Evolutionary conservation across 108 stramenopile genomes (phyloP), one percentile per base, ranked within the genome.

Genomic region (Cyclotella distinguenda): DNA sequence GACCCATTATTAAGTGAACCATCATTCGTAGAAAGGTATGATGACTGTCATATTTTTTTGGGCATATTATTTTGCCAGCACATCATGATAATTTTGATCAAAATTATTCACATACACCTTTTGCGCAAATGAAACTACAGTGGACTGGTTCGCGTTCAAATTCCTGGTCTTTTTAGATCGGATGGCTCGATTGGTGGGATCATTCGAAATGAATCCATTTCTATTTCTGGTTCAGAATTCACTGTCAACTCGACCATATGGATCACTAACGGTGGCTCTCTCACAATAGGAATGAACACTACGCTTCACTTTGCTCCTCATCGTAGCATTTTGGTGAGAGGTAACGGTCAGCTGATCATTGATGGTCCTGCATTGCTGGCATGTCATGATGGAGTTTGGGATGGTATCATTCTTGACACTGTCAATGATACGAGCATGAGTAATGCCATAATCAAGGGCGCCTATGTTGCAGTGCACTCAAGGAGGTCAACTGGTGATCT

Each of bases 121-220:
- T n/a, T n/a, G n/a, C n/a, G n/a, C n/a, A n/a, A n/a, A n/a, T n/a
- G n/a, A n/a, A n/a, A n/a, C n/a, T 50, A 23, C 38, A 59, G 58
- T 42, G 58, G 42, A 11, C 58, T 4, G 0, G 12, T 59, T 1
- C 16, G 1, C 23, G 44, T 33, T 23, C 18, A 65, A 36, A 15
- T 65, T 53, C 64, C 64, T 26, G 28, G 64, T 27, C 51, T 65
- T 2, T 65, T 53, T 30, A 21, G 64, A 54, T 65, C 64, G n/a
- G 64, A 65, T 54, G 64, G 64, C 2, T 65, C 64, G 9, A 18
- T 65, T 26, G 64, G 64, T 45, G 64, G 64, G 21, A 12, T 65
- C 1, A 28, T 46, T 4, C 2, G 40, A 2, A 31, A 26, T 21
- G 64, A 43, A 26, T 36, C 51, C 5, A 2, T 45, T 25, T 22